Evolutionary conservation across 2,329 filamentous ascomycete genomes (phyloP), one percentile per base, ranked within the genome.

Genomic region (Aureobasidium pullulans): DNA sequence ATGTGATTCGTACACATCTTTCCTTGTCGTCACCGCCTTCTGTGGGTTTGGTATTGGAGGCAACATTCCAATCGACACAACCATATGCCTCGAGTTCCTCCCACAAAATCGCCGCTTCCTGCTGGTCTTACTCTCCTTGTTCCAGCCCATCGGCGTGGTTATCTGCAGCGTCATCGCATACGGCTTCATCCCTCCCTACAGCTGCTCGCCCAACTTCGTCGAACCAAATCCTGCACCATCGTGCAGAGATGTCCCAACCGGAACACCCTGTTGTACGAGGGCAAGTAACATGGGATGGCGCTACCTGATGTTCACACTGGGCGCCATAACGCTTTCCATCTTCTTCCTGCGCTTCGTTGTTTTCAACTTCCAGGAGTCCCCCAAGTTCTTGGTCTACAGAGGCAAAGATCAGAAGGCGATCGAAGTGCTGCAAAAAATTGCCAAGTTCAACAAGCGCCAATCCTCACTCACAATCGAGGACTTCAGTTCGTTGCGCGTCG

Each of bases 351-450:
- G 83, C 19, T 74, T 84, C 39, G 76, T 79, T 1, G 66, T 84
- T 39, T 79, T 85, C 64, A 72, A 73, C 4, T 79, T 85, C 48
- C 77, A 76, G 61, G 82, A 85, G 64, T 84, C 81, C 1, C 83
- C 83, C 0, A 85, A 85, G 65, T 85, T 81, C 63, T 73, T 83
- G 6, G 71, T 85, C 7, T 79, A 77, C 43, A 72, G 75, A 11
- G 81, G 81, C 9, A 69, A 75, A 28, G 82, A 85, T 52, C 76
- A 71, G 2, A 73, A 79, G 60, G 76, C 83, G 0, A 76, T 84
- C 46, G 66, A 68, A 31, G 75, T 77, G 1, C 66, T 79, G 13
- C 66, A 76, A 28, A 67, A 74, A 36, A 72, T 78, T n/a, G 73
- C 76, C 5, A 70, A 72, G 40, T 71, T 73, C 66, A 79, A 79